A percentile compares a stretch with the other conserved stretches of the same genome.
phyloP scores from a whole-genome alignment of 768 basidiomycete genomes.

The Leucosporidium creatinivorum region DNA sequence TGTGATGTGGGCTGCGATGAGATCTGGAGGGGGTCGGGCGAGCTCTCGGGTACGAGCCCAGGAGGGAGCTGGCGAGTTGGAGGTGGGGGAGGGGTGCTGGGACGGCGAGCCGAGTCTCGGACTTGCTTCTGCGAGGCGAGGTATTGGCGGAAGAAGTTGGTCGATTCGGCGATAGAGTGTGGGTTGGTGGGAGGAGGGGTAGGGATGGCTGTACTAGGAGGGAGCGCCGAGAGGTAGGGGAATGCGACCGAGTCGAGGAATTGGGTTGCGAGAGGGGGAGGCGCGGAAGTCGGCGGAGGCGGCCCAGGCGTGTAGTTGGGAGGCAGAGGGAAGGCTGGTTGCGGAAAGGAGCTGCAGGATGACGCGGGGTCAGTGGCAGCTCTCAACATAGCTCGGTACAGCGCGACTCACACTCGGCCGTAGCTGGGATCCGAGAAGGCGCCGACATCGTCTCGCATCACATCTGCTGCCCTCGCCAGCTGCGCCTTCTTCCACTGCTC shows the following conservation, averaged over 20 bases:
- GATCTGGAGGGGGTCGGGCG: slow-evolving; percentile 18
- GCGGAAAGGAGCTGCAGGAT: neutral
- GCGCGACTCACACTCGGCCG: slow-evolving; percentile 8
- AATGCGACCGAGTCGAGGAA: slow-evolving; percentile 39
- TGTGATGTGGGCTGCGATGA: neutral
- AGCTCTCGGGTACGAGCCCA: neutral
- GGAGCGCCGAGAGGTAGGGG: slow-evolving; percentile 45
- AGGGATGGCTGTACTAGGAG: slow-evolving; percentile 45
- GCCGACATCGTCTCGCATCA: neutral
- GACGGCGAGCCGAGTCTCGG: neutral
- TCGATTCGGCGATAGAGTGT: neutral
- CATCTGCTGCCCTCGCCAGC: neutral
- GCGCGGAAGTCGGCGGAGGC: neutral
- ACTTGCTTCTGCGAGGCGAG: neutral
- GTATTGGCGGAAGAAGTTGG: neutral
- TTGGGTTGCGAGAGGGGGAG: neutral
- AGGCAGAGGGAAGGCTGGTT: slow-evolving; percentile 4
- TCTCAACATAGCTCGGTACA: no score
- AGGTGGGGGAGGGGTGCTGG: neutral
- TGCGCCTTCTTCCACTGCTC: neutral
- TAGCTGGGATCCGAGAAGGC: neutral
- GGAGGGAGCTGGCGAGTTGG: neutral
- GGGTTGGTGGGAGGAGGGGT: neutral
- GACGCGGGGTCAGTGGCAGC: neutral
- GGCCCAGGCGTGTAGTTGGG: neutral